Conservation (phyloP, 768 basidiomycete genomes). For the Lactifluus volemus region DNA sequence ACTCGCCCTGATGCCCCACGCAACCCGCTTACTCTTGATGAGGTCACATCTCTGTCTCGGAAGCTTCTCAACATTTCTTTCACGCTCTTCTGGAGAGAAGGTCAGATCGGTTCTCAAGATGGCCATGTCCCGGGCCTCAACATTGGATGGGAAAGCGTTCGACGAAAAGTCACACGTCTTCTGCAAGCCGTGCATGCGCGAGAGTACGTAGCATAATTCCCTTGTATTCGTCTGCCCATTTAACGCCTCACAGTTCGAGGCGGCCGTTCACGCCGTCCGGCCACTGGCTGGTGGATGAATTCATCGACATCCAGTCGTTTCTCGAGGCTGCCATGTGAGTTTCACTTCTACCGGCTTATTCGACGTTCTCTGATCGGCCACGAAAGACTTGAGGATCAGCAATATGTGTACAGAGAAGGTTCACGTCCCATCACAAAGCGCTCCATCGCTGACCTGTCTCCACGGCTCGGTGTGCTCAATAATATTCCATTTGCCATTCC, state of each 20-base stretch:
- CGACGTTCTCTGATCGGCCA: neutral
- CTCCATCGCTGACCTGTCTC: conserved; percentile 66
- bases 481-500: conserved; percentile 96
- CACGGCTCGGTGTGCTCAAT: conserved; percentile 83
- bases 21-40: conserved; percentile 78
- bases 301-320: conserved; percentile 60
- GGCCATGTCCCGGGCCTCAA: conserved; percentile 34
- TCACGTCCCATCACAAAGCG: conserved; percentile 46
- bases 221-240: neutral
- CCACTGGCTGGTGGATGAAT: conserved; percentile 71
- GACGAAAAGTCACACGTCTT: conserved; percentile 71
- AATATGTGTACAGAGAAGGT: conserved; percentile 29
- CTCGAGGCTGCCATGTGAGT: conserved; percentile 80
- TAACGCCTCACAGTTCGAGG: conserved; percentile 53
- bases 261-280: conserved; percentile 72
- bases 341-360: neutral
- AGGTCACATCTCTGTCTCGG: conserved; percentile 65
- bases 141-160: conserved; percentile 55
- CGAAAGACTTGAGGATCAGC: conserved; percentile 56
- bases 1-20: conserved; percentile 29
- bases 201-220: conserved; percentile 49
- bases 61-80: conserved; percentile 81
- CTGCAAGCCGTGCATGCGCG: conserved; percentile 76
- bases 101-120: conserved; percentile 34
- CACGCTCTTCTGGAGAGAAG: conserved; percentile 59